phyloP scores from a whole-genome alignment of 441 rosid genomes.

The Erodium trifolium region DNA sequence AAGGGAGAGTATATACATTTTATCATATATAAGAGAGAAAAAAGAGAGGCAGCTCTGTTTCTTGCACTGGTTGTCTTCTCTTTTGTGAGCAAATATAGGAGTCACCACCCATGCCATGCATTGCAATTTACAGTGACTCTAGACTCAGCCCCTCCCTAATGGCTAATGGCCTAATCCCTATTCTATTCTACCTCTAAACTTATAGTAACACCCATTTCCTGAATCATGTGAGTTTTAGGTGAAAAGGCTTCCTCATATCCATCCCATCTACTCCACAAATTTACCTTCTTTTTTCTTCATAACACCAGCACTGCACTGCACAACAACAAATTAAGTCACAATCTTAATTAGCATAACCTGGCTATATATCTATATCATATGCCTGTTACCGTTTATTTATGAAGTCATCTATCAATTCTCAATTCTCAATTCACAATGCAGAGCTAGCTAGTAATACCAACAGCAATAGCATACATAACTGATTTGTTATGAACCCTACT shows the following conservation, averaged over 20 bases:
- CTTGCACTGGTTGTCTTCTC: constrained; percentile 7
- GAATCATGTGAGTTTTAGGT: constrained; percentile 7
- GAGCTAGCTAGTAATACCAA: not conserved
- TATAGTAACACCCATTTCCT: constrained; percentile 4
- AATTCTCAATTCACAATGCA: not conserved
- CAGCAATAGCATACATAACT: not conserved
- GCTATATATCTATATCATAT: not conserved
- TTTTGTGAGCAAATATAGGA: constrained; percentile 5
- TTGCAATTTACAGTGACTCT: not conserved
- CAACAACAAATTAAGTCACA: not conserved
- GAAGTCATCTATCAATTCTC: not conserved
- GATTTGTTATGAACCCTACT: not conserved
- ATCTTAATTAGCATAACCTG: not conserved
- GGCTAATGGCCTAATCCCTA: not conserved
- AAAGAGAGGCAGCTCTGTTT: not conserved
- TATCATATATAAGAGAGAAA: not conserved
- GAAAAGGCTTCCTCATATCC: not conserved
- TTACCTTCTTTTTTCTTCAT: not conserved
- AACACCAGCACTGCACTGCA: not conserved
- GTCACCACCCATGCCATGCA: constrained; percentile 7
- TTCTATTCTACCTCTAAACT: not conserved
- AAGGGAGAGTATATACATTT: not conserved
- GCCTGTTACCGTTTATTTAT: not conserved
- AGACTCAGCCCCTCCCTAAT: not conserved
- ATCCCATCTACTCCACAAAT: too few species aligned